phyloP scores from a whole-genome alignment of 805 yeast genomes.

The Candida verbasci region DNA sequence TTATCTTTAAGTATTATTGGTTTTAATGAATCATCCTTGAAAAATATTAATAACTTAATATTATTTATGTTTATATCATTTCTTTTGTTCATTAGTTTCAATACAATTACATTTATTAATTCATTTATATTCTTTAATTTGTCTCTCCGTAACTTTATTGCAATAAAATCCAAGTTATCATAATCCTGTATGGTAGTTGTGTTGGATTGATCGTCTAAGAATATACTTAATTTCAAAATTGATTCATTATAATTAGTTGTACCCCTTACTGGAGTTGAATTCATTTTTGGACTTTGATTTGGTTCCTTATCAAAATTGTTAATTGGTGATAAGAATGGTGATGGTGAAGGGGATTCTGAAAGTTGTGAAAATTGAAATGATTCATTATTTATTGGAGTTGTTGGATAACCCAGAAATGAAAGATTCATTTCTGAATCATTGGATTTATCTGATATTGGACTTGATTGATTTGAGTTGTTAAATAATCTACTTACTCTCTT shows the following conservation, averaged over 20 bases:
- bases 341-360: not conserved
- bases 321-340: conserved; percentile 3
- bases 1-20: conserved; percentile 14
- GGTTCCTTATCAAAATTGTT: conserved; percentile 3
- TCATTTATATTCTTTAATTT: conserved; percentile 13
- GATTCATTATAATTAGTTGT: not conserved
- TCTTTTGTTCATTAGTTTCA: conserved; percentile 12
- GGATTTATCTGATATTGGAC: not conserved
- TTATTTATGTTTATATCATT: conserved; percentile 13
- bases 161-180: conserved; percentile 3
- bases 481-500: conserved; percentile 3
- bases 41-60: conserved; percentile 13
- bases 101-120: conserved; percentile 14
- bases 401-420: conserved; percentile 2
- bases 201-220: not conserved
- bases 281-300: not conserved
- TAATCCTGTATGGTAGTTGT: not conserved
- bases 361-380: not conserved
- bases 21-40: conserved; percentile 15
- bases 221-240: conserved; percentile 1
- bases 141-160: conserved; percentile 13
- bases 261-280: not conserved
- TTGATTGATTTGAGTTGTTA: not conserved
- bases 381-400: conserved; percentile 1
- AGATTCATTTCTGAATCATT: not conserved